Evolutionary conservation across 2,329 filamentous ascomycete genomes (phyloP).

Genomic region (Fusarium sp.): DNA sequence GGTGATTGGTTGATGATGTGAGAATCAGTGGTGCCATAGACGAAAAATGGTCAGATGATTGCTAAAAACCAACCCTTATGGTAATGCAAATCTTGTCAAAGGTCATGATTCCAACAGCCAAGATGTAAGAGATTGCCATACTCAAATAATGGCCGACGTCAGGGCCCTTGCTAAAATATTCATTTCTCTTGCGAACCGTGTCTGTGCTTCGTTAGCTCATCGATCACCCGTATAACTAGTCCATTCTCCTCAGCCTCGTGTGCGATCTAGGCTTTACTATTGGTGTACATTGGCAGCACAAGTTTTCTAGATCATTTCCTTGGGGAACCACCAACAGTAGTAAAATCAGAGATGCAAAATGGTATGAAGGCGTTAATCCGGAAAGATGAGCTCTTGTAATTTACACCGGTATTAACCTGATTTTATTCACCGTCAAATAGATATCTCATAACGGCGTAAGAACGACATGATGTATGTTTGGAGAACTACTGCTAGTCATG

Average conservation of each 20-base stretch:
- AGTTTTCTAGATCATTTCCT: not conserved
- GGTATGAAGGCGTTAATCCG: not conserved
- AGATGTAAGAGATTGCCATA: not conserved
- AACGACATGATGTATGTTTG: not conserved
- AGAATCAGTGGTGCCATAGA: constrained; percentile 7
- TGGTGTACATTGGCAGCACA: constrained; percentile 10
- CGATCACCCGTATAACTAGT: constrained; percentile 18
- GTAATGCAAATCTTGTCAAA: constrained; percentile 3
- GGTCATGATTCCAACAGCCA: not conserved
- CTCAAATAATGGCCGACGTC: not conserved
- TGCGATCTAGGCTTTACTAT: constrained; percentile 14
- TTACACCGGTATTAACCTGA: constrained; percentile 12
- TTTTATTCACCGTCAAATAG: constrained; percentile 1
- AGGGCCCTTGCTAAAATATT: not conserved
- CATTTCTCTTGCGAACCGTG: constrained; percentile 4
- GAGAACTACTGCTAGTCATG: constrained; percentile 5
- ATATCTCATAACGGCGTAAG: constrained; percentile 5
- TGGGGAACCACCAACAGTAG: not conserved
- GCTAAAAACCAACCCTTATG: not conserved
- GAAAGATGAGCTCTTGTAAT: not conserved
- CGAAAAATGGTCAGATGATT: constrained; percentile 11
- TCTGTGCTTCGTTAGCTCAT: constrained; percentile 33
- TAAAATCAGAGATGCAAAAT: not conserved
- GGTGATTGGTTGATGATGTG: constrained; percentile 27
- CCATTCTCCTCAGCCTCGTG: constrained; percentile 32